Evolutionary conservation across 2,329 filamentous ascomycete genomes (phyloP).

Genomic region (Monilinia vaccinii-corymbosi): DNA sequence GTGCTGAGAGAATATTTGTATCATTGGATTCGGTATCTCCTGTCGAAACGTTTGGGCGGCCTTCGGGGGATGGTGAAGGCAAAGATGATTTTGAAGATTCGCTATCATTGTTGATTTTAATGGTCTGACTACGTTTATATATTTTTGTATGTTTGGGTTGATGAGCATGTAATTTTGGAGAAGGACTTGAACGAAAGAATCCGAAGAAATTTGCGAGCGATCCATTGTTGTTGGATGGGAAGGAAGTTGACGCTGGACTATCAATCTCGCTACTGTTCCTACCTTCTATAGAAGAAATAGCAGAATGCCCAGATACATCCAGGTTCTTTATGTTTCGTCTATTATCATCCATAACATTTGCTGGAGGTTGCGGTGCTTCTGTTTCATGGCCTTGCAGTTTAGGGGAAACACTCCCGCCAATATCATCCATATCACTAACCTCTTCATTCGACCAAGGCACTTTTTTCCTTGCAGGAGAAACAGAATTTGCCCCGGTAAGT

Average conservation of each 20-base stretch:
- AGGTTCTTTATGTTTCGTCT: constrained; percentile 44
- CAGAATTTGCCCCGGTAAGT: constrained; percentile 59
- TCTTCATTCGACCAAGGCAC: constrained; percentile 17
- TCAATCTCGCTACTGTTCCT: not conserved
- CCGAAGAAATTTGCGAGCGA: constrained; percentile 51
- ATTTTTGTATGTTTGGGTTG: constrained; percentile 58
- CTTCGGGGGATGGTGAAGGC: constrained; percentile 14
- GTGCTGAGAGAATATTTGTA: constrained; percentile 48
- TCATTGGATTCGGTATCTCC: constrained; percentile 34
- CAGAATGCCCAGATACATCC: constrained; percentile 18
- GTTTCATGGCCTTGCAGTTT: constrained; percentile 33
- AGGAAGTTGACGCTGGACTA: constrained; percentile 13
- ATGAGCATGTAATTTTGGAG: constrained; percentile 39
- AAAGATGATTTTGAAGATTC: constrained; percentile 16
- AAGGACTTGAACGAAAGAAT: constrained; percentile 57
- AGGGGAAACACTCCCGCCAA: constrained; percentile 29
- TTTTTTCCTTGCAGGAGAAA: constrained; percentile 20
- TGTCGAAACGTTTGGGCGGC: constrained; percentile 28
- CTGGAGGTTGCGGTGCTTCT: constrained; percentile 63
- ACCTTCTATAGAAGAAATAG: constrained; percentile 13
- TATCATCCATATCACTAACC: constrained; percentile 22
- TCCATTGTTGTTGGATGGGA: constrained; percentile 35
- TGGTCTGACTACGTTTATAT: constrained; percentile 69
- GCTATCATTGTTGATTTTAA: constrained; percentile 38
- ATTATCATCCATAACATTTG: constrained; percentile 58